Evolutionary conservation across 805 yeast genomes (phyloP).

Genomic region (Nakazawaea ambrosiae): DNA sequence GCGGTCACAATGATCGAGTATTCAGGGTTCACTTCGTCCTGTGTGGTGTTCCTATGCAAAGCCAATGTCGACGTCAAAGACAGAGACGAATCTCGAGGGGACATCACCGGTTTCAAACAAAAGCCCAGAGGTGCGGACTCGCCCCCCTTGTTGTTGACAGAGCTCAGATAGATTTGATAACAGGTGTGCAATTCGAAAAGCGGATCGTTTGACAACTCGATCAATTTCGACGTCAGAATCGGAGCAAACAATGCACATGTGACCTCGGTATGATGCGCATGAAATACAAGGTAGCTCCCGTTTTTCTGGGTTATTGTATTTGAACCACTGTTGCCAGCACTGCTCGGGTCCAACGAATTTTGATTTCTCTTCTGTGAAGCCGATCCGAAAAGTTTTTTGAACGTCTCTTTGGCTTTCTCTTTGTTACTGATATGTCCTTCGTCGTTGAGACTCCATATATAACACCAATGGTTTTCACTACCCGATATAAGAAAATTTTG

Average conservation of each 20-base stretch:
- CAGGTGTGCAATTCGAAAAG: slow-evolving; percentile 51
- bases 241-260: slow-evolving; percentile 82
- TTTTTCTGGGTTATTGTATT: slow-evolving; percentile 31
- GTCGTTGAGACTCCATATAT: slow-evolving; percentile 59
- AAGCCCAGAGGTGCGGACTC: neutral
- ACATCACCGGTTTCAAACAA: neutral
- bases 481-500: slow-evolving; percentile 59
- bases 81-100: neutral
- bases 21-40: slow-evolving; percentile 26
- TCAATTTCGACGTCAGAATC: slow-evolving; percentile 48
- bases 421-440: slow-evolving; percentile 18
- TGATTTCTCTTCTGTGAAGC: neutral
- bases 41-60: slow-evolving; percentile 3
- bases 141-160: slow-evolving; percentile 15
- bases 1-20: slow-evolving; percentile 61
- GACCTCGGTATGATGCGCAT: slow-evolving; percentile 67
- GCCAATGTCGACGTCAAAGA: neutral
- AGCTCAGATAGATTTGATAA: slow-evolving; percentile 8
- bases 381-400: slow-evolving; percentile 1
- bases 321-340: neutral
- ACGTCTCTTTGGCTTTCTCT: slow-evolving; percentile 10
- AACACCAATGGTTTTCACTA: slow-evolving; percentile 84
- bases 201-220: slow-evolving; percentile 73
- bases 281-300: slow-evolving; percentile 60
- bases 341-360: neutral